Percentiles rank a stretch among this genome's conserved stretches.
Conservation (phyloP, 805 yeast genomes). For the Saturnispora zaruensis region DNA sequence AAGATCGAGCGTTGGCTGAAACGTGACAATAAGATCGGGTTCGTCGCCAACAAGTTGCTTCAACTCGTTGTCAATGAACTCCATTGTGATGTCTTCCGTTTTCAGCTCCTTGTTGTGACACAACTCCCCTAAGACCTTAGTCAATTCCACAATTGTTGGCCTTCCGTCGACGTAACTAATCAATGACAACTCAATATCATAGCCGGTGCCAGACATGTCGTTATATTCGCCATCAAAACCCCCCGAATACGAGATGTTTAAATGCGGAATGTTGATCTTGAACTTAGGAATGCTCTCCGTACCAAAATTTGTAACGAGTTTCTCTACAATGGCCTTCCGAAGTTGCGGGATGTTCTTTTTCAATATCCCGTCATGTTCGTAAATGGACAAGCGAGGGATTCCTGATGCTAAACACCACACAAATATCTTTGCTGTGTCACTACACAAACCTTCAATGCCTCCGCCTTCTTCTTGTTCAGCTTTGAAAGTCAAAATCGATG, state of each 20-base stretch:
- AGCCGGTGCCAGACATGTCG: constrained; percentile 23
- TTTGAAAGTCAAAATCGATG: constrained; percentile 66
- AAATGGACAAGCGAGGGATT: constrained; percentile 57
- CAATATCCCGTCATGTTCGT: constrained; percentile 70
- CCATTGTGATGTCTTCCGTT: constrained; percentile 61
- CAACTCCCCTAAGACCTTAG: constrained; percentile 76
- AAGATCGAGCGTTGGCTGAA: constrained; percentile 79
- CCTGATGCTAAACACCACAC: constrained; percentile 94
- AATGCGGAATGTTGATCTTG: constrained; percentile 58
- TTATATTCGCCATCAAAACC: constrained; percentile 28
- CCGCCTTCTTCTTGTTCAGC: constrained; percentile 82
- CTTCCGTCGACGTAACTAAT: constrained; percentile 79
- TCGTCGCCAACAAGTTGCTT: constrained; percentile 77
- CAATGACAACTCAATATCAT: constrained; percentile 56
- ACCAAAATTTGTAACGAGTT: constrained; percentile 68
- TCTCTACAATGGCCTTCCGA: constrained; percentile 46
- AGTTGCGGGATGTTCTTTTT: constrained; percentile 47
- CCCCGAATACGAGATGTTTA: constrained; percentile 42
- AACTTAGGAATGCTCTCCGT: constrained; percentile 56
- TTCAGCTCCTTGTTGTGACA: constrained; percentile 52
- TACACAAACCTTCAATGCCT: constrained; percentile 73
- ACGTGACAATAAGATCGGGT: constrained; percentile 79
- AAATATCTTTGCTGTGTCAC: constrained; percentile 65
- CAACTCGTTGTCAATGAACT: constrained; percentile 65
- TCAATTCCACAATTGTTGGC: constrained; percentile 78